Evolutionary conservation across 768 basidiomycete species (phyloP).

Genomic region (Rhodotorula diobovata): DNA sequence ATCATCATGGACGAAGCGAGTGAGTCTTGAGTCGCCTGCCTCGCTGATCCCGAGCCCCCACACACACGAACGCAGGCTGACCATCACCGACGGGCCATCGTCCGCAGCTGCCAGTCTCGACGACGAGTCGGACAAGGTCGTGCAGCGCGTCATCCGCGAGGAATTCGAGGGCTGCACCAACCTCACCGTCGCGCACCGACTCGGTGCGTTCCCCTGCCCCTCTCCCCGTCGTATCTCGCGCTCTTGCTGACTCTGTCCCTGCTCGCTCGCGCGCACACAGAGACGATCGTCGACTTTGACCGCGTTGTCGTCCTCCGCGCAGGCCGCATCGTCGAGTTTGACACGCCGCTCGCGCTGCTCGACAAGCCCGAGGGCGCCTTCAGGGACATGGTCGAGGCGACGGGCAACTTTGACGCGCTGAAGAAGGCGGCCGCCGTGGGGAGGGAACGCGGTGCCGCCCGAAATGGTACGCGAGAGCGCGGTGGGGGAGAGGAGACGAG

Average conservation of each 20-base stretch:
- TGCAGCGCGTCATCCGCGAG: constrained; percentile 37
- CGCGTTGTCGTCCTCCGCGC: constrained; percentile 36
- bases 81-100: no score
- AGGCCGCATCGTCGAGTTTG: constrained; percentile 40
- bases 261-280: background rate
- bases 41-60: no score
- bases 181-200: constrained; percentile 38
- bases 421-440: constrained; percentile 3
- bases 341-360: constrained; percentile 38
- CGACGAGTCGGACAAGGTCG: constrained; percentile 51
- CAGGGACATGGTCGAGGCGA: constrained; percentile 32
- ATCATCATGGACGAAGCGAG: constrained; percentile 41
- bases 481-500: background rate
- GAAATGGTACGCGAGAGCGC: background rate
- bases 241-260: background rate
- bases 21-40: no score
- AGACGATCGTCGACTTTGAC: constrained; percentile 41
- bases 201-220: constrained; percentile 6
- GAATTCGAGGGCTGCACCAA: constrained; percentile 40
- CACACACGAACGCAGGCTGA: no score
- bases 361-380: constrained; percentile 25
- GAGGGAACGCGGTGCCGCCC: no score
- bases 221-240: no score
- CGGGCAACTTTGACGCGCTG: constrained; percentile 26
- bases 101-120: constrained; percentile 42